phyloP scores from a whole-genome alignment of 495 filamentous ascomycete species.

The Pyronema domesticum region DNA sequence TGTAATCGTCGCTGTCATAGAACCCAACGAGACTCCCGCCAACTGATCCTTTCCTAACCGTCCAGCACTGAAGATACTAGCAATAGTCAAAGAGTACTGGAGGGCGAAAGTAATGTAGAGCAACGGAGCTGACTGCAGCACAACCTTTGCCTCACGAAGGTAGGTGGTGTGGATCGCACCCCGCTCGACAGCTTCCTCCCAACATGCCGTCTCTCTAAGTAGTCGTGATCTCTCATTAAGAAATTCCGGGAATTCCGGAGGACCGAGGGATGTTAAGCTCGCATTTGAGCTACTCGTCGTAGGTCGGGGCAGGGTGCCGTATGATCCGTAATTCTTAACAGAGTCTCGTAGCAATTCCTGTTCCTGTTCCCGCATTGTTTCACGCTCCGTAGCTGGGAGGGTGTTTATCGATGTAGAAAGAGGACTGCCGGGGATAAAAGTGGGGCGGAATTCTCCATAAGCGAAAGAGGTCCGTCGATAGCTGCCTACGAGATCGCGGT shows the following conservation, averaged over 20 bases:
- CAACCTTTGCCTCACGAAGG: constrained; percentile 58
- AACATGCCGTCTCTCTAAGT: constrained; percentile 37
- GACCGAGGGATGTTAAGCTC: not conserved
- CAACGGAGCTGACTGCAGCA: constrained; percentile 38
- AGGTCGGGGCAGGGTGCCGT: not conserved
- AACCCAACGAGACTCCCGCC: constrained; percentile 47
- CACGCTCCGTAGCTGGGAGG: not conserved
- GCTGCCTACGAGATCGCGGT: constrained; percentile 4
- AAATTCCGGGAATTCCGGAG: not conserved
- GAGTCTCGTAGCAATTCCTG: not conserved
- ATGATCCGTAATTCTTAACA: not conserved
- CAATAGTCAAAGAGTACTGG: constrained; percentile 53
- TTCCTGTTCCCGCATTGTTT: not conserved
- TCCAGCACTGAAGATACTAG: constrained; percentile 50
- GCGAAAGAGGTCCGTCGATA: constrained; percentile 17
- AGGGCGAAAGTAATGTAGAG: constrained; percentile 53
- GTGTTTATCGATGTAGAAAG: not conserved
- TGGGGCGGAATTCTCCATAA: constrained; percentile 14
- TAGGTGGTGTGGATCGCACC: constrained; percentile 68
- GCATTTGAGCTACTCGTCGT: not conserved
- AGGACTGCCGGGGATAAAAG: not conserved
- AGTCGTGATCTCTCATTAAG: constrained; percentile 27
- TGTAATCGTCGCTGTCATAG: constrained; percentile 57
- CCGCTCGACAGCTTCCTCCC: constrained; percentile 59
- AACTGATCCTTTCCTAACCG: constrained; percentile 44